phyloP scores from a whole-genome alignment of 352 stramenopile genomes.

The Globisporangium uncinulatum region DNA sequence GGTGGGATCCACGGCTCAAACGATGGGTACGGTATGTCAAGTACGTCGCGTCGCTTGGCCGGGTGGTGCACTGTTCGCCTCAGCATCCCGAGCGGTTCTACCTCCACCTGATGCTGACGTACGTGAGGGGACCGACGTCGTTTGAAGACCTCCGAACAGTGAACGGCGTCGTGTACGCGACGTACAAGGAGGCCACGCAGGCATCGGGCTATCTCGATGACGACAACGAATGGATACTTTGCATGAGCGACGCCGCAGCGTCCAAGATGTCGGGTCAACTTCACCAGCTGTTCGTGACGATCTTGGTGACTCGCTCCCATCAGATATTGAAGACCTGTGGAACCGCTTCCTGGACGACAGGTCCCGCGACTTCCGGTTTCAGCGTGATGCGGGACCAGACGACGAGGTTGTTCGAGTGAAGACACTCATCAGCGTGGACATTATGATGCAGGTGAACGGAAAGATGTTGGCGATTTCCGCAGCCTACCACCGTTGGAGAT shows the following conservation, averaged over 20 bases:
- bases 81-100: constrained; percentile 19
- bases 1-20: constrained; percentile 10
- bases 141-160: no score
- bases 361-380: constrained; percentile 9
- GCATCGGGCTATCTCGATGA: constrained; percentile 16
- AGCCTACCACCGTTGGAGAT: background rate
- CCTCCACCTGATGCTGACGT: constrained; percentile 1
- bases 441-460: background rate
- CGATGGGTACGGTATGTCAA: constrained; percentile 15
- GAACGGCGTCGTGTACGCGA: no score
- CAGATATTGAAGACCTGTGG: constrained; percentile 18
- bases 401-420: background rate
- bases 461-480: background rate
- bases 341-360: constrained; percentile 14
- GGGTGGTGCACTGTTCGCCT: constrained; percentile 17
- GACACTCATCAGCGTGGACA: background rate
- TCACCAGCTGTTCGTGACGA: constrained; percentile 23
- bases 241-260: constrained; percentile 9
- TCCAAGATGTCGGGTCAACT: constrained; percentile 24
- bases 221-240: constrained; percentile 17
- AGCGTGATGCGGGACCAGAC: background rate
- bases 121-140: no score
- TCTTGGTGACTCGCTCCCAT: constrained; percentile 15
- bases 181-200: no score
- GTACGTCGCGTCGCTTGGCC: constrained; percentile 9